These are phyloP conservation scores for Microbotryum silenes-acaulis DNA, from an alignment of 1,284 basidiomycete species.

Conservation along the genomic window DNA sequence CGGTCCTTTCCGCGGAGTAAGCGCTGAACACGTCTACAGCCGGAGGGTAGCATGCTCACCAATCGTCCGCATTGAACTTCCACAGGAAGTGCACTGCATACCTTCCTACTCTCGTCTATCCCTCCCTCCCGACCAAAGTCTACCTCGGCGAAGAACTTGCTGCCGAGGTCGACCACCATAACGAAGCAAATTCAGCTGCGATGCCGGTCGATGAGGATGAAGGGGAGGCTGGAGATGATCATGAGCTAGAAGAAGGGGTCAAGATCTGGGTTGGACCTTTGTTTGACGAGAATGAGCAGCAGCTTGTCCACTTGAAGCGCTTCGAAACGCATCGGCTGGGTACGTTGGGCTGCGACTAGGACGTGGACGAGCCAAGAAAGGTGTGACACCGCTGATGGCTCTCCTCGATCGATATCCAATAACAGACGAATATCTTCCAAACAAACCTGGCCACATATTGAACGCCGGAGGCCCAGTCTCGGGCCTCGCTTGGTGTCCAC, in stretches of 20 bases:
- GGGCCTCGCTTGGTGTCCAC: conserved; percentile 84
- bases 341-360: conserved; percentile 41
- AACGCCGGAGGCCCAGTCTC: conserved; percentile 76
- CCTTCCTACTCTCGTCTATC: conserved; percentile 15
- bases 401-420: too few species aligned
- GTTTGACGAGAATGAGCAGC: conserved; percentile 44
- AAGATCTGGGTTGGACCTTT: conserved; percentile 58
- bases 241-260: conserved; percentile 53
- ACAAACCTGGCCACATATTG: conserved; percentile 55
- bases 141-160: background rate
- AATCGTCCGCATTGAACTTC: background rate
- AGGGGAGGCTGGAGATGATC: conserved; percentile 44
- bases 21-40: conserved; percentile 41
- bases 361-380: background rate
- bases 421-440: conserved; percentile 31
- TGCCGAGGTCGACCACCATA: background rate
- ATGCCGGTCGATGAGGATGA: conserved; percentile 14
- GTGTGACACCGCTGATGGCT: conserved; percentile 8
- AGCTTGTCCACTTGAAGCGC: conserved; percentile 47
- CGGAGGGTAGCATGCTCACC: conserved; percentile 45
- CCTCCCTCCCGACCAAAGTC: conserved; percentile 9
- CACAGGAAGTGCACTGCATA: conserved; percentile 12
- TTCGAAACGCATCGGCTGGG: conserved; percentile 54
- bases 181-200: background rate
- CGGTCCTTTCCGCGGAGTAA: conserved; percentile 47